These are phyloP conservation scores for Fusarium pilosicola DNA, from an alignment of 2,329 filamentous ascomycete species.

Conservation along the genomic window DNA sequence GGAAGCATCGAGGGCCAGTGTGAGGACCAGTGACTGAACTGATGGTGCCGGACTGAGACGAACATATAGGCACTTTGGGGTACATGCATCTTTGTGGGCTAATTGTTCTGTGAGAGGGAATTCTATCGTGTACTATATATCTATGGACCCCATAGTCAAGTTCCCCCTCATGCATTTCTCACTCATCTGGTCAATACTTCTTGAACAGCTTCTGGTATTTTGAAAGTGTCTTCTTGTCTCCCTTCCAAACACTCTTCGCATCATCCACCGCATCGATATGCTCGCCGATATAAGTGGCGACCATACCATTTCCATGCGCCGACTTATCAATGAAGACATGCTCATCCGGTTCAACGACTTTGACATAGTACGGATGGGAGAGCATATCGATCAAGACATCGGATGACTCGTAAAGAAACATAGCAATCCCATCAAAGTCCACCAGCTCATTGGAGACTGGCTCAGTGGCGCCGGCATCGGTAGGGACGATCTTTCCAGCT, in stretches of 20 bases:
- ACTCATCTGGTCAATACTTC: slow-evolving; percentile 1
- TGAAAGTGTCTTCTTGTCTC: slow-evolving; percentile 10
- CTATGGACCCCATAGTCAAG: not conserved
- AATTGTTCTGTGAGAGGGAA: too few species aligned
- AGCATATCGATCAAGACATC: slow-evolving; percentile 40
- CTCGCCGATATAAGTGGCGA: slow-evolving; percentile 41
- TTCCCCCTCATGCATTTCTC: rapidly evolving
- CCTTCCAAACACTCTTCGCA: slow-evolving; percentile 40
- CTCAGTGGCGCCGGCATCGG: slow-evolving; percentile 20
- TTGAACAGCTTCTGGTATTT: slow-evolving; percentile 42
- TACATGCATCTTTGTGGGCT: rapidly evolving
- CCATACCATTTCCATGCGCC: slow-evolving; percentile 43
- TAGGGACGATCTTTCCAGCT: slow-evolving; percentile 42
- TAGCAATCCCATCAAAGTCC: slow-evolving; percentile 45
- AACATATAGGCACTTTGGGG: not conserved
- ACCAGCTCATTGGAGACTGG: slow-evolving; percentile 36
- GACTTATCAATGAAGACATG: slow-evolving; percentile 45
- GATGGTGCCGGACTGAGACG: rapidly evolving
- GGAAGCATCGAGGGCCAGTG: rapidly evolving
- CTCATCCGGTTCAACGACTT: slow-evolving; percentile 46
- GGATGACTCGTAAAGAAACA: slow-evolving; percentile 43
- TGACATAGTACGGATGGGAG: slow-evolving; percentile 44
- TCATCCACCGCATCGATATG: slow-evolving; percentile 41
- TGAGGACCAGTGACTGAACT: rapidly evolving
- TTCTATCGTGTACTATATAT: not conserved